These are phyloP conservation scores for Cicer yamashitae DNA, from an alignment of 306 rosid genomes.

Conservation along the genomic window DNA sequence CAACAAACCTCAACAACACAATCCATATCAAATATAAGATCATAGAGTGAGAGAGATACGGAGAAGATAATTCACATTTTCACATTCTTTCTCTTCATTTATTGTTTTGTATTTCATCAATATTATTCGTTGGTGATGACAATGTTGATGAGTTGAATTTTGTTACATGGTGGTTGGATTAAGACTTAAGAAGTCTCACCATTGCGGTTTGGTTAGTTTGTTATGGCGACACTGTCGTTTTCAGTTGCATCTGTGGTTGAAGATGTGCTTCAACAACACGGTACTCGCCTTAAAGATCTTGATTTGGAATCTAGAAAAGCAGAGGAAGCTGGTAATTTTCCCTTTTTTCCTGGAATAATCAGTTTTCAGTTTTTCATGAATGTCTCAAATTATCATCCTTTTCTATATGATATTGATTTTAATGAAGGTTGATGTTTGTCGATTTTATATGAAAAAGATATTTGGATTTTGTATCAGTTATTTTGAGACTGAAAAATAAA, in stretches of 20 bases:
- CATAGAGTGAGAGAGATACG: slow-evolving; percentile 17
- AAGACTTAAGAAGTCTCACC: not conserved
- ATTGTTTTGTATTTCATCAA: not conserved
- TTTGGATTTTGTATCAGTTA: slow-evolving; percentile 28
- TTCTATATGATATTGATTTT: slow-evolving; percentile 16
- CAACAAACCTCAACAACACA: slow-evolving; percentile 58
- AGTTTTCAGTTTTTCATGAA: not conserved
- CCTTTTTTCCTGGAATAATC: not conserved
- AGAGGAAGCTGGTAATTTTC: slow-evolving; percentile 84
- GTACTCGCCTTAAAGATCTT: slow-evolving; percentile 71
- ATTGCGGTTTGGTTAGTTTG: not conserved
- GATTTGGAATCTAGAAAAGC: slow-evolving; percentile 91
- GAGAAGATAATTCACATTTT: not conserved
- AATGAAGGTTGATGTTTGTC: slow-evolving; percentile 23
- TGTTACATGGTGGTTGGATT: too few relatives aligned
- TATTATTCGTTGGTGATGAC: not conserved
- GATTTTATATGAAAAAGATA: slow-evolving; percentile 11
- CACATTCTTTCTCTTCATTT: not conserved
- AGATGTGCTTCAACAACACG: slow-evolving; percentile 93
- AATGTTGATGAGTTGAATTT: slow-evolving; percentile 36
- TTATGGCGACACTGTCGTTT: slow-evolving; percentile 63
- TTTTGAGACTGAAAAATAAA: slow-evolving; percentile 7
- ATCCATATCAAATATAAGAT: slow-evolving; percentile 23
- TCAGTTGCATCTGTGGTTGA: slow-evolving; percentile 90
- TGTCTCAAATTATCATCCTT: slow-evolving; percentile 24